phyloP scores from a whole-genome alignment of 768 basidiomycete species.

The Pulveroboletus sp. region DNA sequence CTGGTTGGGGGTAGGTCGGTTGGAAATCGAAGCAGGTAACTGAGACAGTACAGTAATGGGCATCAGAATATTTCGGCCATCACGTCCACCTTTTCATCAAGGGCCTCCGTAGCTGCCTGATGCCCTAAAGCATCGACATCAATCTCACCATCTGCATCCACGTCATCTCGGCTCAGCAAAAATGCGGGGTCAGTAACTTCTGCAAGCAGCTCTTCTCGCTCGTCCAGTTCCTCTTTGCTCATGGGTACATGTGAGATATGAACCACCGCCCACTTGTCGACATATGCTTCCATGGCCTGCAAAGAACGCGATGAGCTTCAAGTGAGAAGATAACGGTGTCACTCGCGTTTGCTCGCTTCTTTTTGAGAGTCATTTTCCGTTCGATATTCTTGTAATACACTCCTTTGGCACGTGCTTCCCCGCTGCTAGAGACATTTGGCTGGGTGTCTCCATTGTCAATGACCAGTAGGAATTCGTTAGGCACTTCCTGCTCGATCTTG shows the following conservation, averaged over 20 bases:
- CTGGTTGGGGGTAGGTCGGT: too few species aligned
- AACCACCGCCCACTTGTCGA: slow-evolving; percentile 81
- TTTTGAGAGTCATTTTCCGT: slow-evolving; percentile 83
- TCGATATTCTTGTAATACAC: slow-evolving; percentile 89
- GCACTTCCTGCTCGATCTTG: slow-evolving; percentile 82
- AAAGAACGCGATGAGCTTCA: background rate
- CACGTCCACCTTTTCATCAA: slow-evolving; percentile 40
- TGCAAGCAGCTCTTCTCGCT: slow-evolving; percentile 73
- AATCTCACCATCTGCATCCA: slow-evolving; percentile 60
- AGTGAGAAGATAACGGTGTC: background rate
- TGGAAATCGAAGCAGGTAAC: too few species aligned
- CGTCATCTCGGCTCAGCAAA: slow-evolving; percentile 45
- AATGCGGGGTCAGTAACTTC: slow-evolving; percentile 69
- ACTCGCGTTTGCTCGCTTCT: slow-evolving; percentile 75
- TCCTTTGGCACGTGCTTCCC: slow-evolving; percentile 50
- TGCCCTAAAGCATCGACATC: slow-evolving; percentile 57
- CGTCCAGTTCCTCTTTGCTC: slow-evolving; percentile 69
- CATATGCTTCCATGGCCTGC: slow-evolving; percentile 67
- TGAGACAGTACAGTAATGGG: too few species aligned
- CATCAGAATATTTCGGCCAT: slow-evolving; percentile 35
- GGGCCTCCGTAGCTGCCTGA: slow-evolving; percentile 41
- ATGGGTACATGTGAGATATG: slow-evolving; percentile 67
- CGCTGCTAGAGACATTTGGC: slow-evolving; percentile 34
- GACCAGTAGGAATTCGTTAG: slow-evolving; percentile 78
- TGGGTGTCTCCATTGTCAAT: slow-evolving; percentile 55